A percentile compares a stretch with the other conserved stretches of the same genome.
phyloP scores from a whole-genome alignment of 1,284 basidiomycete species.

The Puccinia triticina region DNA sequence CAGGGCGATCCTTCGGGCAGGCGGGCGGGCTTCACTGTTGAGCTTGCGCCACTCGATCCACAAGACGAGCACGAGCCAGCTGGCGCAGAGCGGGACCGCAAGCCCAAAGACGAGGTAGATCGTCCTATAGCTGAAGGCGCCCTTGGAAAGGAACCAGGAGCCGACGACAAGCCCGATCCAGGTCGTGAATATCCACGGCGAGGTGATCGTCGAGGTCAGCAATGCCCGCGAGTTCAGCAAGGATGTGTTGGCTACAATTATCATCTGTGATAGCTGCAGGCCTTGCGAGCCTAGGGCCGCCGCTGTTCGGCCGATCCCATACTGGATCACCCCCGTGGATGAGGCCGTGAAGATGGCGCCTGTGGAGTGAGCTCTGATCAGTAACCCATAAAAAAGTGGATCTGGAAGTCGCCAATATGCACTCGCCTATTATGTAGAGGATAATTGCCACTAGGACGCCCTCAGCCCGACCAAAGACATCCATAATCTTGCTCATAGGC shows the following conservation, averaged over 20 bases:
- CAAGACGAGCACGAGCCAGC: slow-evolving; percentile 53
- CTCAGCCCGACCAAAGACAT: slow-evolving; percentile 59
- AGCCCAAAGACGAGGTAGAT: slow-evolving; percentile 57
- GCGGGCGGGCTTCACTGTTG: slow-evolving; percentile 43
- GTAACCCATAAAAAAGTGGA: background rate
- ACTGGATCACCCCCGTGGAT: slow-evolving; percentile 54
- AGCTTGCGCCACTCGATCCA: slow-evolving; percentile 53
- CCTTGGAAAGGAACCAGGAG: slow-evolving; percentile 55
- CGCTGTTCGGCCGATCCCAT: slow-evolving; percentile 54
- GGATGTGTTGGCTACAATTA: slow-evolving; percentile 59
- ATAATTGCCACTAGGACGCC: slow-evolving; percentile 56
- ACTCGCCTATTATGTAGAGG: slow-evolving; percentile 55
- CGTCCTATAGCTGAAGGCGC: slow-evolving; percentile 56
- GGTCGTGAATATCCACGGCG: slow-evolving; percentile 58
- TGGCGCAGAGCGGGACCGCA: slow-evolving; percentile 56
- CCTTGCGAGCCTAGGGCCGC: slow-evolving; percentile 57
- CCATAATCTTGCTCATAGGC: slow-evolving; percentile 58
- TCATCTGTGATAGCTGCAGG: slow-evolving; percentile 57
- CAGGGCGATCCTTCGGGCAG: slow-evolving; percentile 18
- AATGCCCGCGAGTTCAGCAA: slow-evolving; percentile 57
- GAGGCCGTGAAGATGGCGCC: slow-evolving; percentile 53
- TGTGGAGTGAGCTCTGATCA: background rate
- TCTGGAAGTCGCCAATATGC: background rate
- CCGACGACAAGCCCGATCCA: slow-evolving; percentile 58
- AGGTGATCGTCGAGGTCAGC: slow-evolving; percentile 57